phyloP scores from a whole-genome alignment of 2,329 filamentous ascomycete genomes.

The Neopestalotiopsis clavispora region DNA sequence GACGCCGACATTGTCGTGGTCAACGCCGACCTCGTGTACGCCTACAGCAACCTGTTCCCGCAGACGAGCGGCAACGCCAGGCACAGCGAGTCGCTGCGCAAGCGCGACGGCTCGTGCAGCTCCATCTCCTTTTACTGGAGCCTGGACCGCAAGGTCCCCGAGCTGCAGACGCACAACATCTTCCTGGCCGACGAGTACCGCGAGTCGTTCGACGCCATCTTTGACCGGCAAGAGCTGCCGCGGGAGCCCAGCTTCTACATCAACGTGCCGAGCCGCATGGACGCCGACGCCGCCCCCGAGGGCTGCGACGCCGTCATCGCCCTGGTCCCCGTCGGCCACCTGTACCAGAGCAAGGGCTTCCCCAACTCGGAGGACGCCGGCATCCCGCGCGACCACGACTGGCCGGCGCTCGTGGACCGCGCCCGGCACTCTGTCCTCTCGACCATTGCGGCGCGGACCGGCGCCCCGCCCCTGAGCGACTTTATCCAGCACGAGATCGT shows the following conservation, averaged over 20 bases:
- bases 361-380: slow-evolving; percentile 24
- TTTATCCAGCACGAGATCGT: slow-evolving; percentile 64
- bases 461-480: slow-evolving; percentile 51
- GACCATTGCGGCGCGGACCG: slow-evolving; percentile 65
- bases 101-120: slow-evolving; percentile 67
- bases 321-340: slow-evolving; percentile 74
- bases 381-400: slow-evolving; percentile 55
- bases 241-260: slow-evolving; percentile 76
- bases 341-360: slow-evolving; percentile 52
- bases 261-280: slow-evolving; percentile 74
- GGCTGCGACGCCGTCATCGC: slow-evolving; percentile 71
- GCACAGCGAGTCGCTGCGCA: slow-evolving; percentile 45
- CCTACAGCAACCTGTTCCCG: slow-evolving; percentile 73
- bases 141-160: slow-evolving; percentile 61
- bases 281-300: slow-evolving; percentile 68
- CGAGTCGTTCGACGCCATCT: slow-evolving; percentile 77
- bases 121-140: slow-evolving; percentile 82
- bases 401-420: slow-evolving; percentile 61
- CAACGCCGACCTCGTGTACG: slow-evolving; percentile 77
- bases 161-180: slow-evolving; percentile 75
- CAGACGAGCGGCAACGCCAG: slow-evolving; percentile 34
- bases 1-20: slow-evolving; percentile 70
- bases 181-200: slow-evolving; percentile 76
- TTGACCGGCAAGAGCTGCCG: slow-evolving; percentile 71
- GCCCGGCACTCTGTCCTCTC: slow-evolving; percentile 65